Evolutionary conservation across 768 basidiomycete genomes (phyloP).

Genomic region (Trametes villosa): DNA sequence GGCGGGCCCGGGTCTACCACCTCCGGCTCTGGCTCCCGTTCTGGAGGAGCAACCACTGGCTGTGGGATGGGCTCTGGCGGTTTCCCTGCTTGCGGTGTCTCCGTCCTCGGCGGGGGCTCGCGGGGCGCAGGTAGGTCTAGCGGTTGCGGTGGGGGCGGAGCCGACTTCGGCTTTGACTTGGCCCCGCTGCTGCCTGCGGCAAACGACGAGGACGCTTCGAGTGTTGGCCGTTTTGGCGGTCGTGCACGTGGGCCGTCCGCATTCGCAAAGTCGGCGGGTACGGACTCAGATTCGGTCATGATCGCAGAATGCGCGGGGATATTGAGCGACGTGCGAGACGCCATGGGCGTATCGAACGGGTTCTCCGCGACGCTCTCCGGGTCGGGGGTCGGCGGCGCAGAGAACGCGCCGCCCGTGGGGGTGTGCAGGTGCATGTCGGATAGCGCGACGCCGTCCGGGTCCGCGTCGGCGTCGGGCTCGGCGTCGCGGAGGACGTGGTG

Average conservation of each 20-base stretch:
- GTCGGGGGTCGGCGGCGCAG: slow-evolving; percentile 42
- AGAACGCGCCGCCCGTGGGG: slow-evolving; percentile 31
- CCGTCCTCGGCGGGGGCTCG: slow-evolving; percentile 54
- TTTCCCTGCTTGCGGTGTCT: slow-evolving; percentile 39
- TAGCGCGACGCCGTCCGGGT: slow-evolving; percentile 53
- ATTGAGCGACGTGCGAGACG: slow-evolving; percentile 57
- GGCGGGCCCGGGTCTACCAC: slow-evolving; percentile 38
- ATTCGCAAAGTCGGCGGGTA: slow-evolving; percentile 3
- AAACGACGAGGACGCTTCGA: slow-evolving; percentile 31
- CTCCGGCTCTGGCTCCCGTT: slow-evolving; percentile 28
- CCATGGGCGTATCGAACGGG: slow-evolving; percentile 43
- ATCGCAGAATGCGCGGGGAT: slow-evolving; percentile 34
- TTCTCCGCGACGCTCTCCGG: slow-evolving; percentile 37
- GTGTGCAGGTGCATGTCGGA: slow-evolving; percentile 55
- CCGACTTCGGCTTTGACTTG: slow-evolving; percentile 2
- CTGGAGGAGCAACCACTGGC: slow-evolving; percentile 28
- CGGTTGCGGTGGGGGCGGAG: slow-evolving; percentile 50
- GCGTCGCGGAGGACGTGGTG: slow-evolving; percentile 50
- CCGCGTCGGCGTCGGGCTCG: slow-evolving; percentile 27
- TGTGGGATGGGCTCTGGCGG: slow-evolving; percentile 44
- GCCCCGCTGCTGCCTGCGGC: slow-evolving; percentile 34
- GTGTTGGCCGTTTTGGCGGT: slow-evolving; percentile 30
- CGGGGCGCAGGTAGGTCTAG: slow-evolving; percentile 65
- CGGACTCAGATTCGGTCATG: slow-evolving; percentile 30
- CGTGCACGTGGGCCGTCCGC: slow-evolving; percentile 30